These are phyloP conservation scores for Lachancea sp. DNA, from an alignment of 805 yeast genomes.

Conservation along the genomic window DNA sequence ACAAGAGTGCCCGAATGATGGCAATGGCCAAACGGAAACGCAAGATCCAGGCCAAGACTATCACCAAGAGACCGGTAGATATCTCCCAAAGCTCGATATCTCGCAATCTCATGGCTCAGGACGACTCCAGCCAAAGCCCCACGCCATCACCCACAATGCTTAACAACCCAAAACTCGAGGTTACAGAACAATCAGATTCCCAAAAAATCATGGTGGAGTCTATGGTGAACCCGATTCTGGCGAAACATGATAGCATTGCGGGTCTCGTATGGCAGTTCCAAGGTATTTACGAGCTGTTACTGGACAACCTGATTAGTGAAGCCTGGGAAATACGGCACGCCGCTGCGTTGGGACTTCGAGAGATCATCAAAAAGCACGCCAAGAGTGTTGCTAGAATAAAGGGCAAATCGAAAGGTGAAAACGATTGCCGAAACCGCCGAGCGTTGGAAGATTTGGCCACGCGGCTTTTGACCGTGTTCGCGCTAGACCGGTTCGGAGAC, in stretches of 20 bases:
- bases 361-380: constrained; percentile 67
- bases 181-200: constrained; percentile 75
- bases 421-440: constrained; percentile 54
- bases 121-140: constrained; percentile 24
- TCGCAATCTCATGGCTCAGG: constrained; percentile 30
- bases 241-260: constrained; percentile 63
- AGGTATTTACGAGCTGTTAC: constrained; percentile 77
- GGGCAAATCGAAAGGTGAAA: constrained; percentile 55
- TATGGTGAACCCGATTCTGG: constrained; percentile 58
- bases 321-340: constrained; percentile 96
- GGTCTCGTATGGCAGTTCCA: constrained; percentile 90
- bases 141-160: constrained; percentile 21
- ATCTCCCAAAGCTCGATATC: constrained; percentile 67
- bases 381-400: constrained; percentile 74
- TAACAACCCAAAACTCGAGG: constrained; percentile 42
- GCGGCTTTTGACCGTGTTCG: constrained; percentile 75
- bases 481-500: constrained; percentile 93
- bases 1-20: constrained; percentile 67
- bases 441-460: constrained; percentile 86
- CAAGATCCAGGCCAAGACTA: constrained; percentile 56
- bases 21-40: constrained; percentile 94
- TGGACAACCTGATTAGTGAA: constrained; percentile 75
- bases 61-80: constrained; percentile 51
- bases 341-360: constrained; percentile 86
- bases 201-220: constrained; percentile 82